Evolutionary conservation across 257 asterid genomes (phyloP).

Genomic region (Striga asiatica): DNA sequence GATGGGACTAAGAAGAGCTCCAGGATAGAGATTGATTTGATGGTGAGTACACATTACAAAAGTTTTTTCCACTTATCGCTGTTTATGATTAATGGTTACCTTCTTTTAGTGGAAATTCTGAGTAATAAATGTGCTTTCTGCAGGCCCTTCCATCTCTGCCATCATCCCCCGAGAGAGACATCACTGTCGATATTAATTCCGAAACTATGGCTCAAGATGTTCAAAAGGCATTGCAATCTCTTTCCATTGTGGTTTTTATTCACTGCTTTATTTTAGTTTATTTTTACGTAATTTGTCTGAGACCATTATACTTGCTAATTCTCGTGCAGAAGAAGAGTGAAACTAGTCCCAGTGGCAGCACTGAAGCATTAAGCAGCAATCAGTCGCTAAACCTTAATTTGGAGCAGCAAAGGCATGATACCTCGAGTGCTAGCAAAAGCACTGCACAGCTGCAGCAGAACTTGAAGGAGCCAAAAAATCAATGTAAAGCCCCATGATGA

Average conservation of each 20-base stretch:
- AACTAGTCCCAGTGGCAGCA: neutral
- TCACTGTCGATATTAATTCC: constrained; percentile 13
- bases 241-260: neutral
- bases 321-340: constrained; percentile 30
- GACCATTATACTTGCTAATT: neutral
- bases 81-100: neutral
- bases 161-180: constrained; percentile 27
- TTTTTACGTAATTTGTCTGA: neutral
- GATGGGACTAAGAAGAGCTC: constrained; percentile 26
- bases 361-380: constrained; percentile 4
- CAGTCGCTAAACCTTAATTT: constrained; percentile 17
- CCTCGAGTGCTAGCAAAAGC: constrained; percentile 6
- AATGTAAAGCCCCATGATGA: constrained; percentile 17
- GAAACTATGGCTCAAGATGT: constrained; percentile 13
- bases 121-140: constrained; percentile 9
- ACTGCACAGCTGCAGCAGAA: constrained; percentile 20
- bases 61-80: neutral
- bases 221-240: constrained; percentile 20
- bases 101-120: constrained; percentile 1
- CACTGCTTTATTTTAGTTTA: neutral
- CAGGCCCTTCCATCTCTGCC: constrained; percentile 33
- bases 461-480: constrained; percentile 28
- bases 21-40: constrained; percentile 38
- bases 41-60: constrained; percentile 28
- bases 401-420: constrained; percentile 21